A percentile compares a stretch with the other conserved stretches of the same genome.
phyloP scores from a whole-genome alignment of 495 filamentous ascomycete species.

The Tuber magnatum region DNA sequence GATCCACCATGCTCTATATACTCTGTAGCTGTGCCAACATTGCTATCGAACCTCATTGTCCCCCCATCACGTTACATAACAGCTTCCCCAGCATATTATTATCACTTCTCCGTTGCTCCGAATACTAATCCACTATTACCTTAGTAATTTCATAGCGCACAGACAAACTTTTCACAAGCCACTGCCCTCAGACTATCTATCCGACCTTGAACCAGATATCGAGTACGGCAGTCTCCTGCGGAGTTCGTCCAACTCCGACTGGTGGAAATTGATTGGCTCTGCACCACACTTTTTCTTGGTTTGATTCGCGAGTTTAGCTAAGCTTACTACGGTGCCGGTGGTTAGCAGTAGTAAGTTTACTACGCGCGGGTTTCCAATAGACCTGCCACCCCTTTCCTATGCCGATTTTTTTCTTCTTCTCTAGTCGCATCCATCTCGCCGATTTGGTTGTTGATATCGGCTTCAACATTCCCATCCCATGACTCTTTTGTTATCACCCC shows the following conservation, averaged over 20 bases:
- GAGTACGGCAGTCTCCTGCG: conserved; percentile 5
- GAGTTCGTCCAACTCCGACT: conserved; percentile 5
- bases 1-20: not conserved
- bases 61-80: not conserved
- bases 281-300: not conserved
- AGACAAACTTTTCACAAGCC: conserved; percentile 8
- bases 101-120: not conserved
- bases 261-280: conserved; percentile 26
- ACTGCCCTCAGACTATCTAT: not conserved
- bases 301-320: not conserved
- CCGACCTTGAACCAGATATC: not conserved
- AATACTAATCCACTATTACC: conserved; percentile 6
- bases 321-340: not conserved
- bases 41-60: not conserved
- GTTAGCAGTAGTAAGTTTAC: not conserved
- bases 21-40: not conserved
- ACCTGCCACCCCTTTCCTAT: not conserved
- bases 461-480: conserved; percentile 1
- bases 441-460: not conserved
- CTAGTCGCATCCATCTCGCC: not conserved
- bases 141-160: conserved; percentile 25
- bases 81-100: not conserved
- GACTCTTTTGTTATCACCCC: not conserved
- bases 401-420: not conserved
- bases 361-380: not conserved